Evolutionary conservation across 139 green algal species (phyloP), one percentile per base, ranked within the genome.

Genomic region (Tetraselmis striata): DNA sequence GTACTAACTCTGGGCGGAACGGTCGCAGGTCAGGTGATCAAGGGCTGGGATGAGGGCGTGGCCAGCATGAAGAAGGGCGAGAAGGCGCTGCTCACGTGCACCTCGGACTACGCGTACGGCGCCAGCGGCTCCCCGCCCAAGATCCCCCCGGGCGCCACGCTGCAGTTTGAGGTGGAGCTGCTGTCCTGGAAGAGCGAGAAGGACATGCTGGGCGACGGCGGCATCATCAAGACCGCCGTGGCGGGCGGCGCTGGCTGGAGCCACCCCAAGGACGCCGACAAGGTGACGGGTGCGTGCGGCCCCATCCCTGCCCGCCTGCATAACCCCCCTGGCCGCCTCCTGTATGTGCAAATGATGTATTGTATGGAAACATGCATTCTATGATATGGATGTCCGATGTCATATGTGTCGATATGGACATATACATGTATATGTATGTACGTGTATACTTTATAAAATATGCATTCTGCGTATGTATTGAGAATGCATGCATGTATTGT

Each of bases 81-180:
- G 88, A 93, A 94, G 84, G 84, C 89, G 18, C 77, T 93, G 77
- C 89, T 98, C 45, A 94, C 84, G 74, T 93, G 89, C 86, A 86
- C 58, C 59, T 59, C 91, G 1, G 92, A 98, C 29, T 98, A 99
- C 77, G 97, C 95, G 0, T 99, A 99, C 79, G 95, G 97, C 1
- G 89, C 89, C 0, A 29, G 75, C 1, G 96, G 97, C 32, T 92
- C 87, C 26, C 94, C 94, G 18, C 94, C 94, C 5, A 97, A 89
- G 59, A 99, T 99, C 83, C 96, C 96, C 1, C 77, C 91, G 0
- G 88, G 93, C 78, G 90, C 96, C 27, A 99, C 97, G 1, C 91
- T 99, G n/a, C 79, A 94, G 23, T 99, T 99, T 83, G 96, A 99
- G 84, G 81, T 98, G 25, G 94, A 98, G 86, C 83, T 98, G 79